Conservation (phyloP, 768 basidiomycete species). For the Boletus sp. region DNA sequence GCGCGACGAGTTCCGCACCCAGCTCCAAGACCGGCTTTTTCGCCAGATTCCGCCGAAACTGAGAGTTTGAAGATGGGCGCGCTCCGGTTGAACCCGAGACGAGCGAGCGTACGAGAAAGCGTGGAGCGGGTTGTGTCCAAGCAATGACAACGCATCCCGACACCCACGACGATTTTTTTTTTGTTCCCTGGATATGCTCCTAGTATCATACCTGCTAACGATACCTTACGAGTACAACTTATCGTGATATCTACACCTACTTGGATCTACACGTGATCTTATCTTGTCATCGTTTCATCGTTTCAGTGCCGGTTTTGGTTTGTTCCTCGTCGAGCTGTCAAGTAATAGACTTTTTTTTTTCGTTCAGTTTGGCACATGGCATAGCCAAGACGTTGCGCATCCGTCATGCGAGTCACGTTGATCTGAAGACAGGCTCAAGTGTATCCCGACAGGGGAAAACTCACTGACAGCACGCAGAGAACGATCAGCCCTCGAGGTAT, state of each 20-base stretch:
- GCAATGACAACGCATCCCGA: not conserved
- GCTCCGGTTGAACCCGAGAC: not conserved
- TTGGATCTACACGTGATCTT: not conserved
- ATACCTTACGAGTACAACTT: constrained; percentile 4
- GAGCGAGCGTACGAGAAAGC: too few species aligned
- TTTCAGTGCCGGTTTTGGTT: not conserved
- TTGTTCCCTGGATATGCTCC: not conserved
- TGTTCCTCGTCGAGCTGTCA: not conserved
- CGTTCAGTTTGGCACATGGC: not conserved
- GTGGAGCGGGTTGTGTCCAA: not conserved
- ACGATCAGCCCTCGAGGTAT: too few species aligned
- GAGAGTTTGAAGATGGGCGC: not conserved
- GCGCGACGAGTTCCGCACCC: constrained; percentile 27
- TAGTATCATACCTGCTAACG: not conserved
- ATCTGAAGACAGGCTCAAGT: too few species aligned
- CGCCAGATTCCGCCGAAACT: constrained; percentile 39
- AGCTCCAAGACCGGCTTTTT: constrained; percentile 29
- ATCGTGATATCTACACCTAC: constrained; percentile 12
- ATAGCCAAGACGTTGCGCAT: not conserved
- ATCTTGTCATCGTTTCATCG: not conserved
- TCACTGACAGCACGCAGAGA: too few species aligned
- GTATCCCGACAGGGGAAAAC: too few species aligned
- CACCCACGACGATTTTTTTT: not conserved
- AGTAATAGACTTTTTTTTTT: constrained; percentile 1
- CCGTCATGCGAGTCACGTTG: not conserved